Percentiles rank a stretch among this genome's conserved stretches.
These are phyloP conservation scores for Tinospora cordifolia DNA, from an alignment of 164 flowering plant genomes.

Conservation along the genomic window DNA sequence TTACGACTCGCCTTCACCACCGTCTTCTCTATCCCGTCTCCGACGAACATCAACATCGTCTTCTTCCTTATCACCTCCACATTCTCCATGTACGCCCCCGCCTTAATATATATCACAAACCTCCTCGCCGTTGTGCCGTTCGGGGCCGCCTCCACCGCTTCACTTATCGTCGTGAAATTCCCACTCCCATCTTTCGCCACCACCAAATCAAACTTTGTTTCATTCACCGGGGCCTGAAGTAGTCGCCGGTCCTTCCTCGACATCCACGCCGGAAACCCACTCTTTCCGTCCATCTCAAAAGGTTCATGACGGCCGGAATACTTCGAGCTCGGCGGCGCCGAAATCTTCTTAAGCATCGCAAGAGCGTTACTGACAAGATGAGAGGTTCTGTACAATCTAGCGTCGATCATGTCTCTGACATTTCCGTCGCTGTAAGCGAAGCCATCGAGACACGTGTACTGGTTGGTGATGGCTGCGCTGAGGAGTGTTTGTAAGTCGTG, in stretches of 20 bases:
- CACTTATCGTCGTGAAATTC: conserved; percentile 60
- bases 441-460: conserved; percentile 84
- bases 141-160: conserved; percentile 73
- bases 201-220: conserved; percentile 31
- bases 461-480: conserved; percentile 86
- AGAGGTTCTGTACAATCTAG: conserved; percentile 30
- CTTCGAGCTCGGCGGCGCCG: not conserved
- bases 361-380: conserved; percentile 63
- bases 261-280: conserved; percentile 70
- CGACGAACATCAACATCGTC: conserved; percentile 63
- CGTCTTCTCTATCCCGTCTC: conserved; percentile 91
- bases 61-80: conserved; percentile 61
- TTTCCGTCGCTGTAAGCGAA: conserved; percentile 33
- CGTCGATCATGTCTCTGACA: conserved; percentile 30
- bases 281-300: conserved; percentile 9
- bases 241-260: conserved; percentile 39
- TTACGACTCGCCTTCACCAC: conserved; percentile 65
- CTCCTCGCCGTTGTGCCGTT: conserved; percentile 42
- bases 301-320: conserved; percentile 32
- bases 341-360: conserved; percentile 56
- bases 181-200: conserved; percentile 94
- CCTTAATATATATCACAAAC: conserved; percentile 76
- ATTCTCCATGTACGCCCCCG: conserved; percentile 74
- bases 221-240: conserved; percentile 33
- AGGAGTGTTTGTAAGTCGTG: conserved; percentile 47